Percentiles rank a stretch among this genome's conserved stretches.
Conservation (phyloP, 371 early-diverging fungal genomes). For the Zancudomyces culisetae region DNA sequence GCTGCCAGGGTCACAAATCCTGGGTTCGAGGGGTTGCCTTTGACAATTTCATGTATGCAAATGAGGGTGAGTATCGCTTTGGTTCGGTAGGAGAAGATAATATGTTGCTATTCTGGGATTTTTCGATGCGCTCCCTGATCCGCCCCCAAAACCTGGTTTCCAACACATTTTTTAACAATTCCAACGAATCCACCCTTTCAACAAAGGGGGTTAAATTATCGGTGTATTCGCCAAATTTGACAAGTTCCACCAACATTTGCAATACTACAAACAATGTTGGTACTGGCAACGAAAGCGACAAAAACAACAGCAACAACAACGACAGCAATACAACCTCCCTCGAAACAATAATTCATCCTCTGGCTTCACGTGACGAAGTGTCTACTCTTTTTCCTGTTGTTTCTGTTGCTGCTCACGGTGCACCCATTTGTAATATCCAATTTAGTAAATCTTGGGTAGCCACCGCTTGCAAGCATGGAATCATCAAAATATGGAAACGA, state of each 20-base stretch:
- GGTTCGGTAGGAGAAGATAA: constrained; percentile 84
- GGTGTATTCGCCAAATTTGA: constrained; percentile 1
- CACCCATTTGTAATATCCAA: constrained; percentile 47
- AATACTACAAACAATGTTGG: constrained; percentile 18
- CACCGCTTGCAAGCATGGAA: constrained; percentile 63
- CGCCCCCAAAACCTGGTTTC: constrained; percentile 28
- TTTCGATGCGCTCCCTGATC: constrained; percentile 56
- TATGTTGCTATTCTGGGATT: constrained; percentile 76
- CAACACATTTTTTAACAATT: neutral
- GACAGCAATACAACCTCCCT: constrained; percentile 13
- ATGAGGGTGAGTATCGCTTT: constrained; percentile 65
- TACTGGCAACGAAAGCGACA: constrained; percentile 14
- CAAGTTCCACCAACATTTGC: too few species aligned
- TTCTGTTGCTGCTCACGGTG: constrained; percentile 42
- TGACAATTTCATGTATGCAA: constrained; percentile 65
- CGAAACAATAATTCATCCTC: constrained; percentile 31
- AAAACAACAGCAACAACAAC: too few species aligned
- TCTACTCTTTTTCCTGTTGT: constrained; percentile 60
- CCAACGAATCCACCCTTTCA: neutral
- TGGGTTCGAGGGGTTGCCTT: constrained; percentile 79
- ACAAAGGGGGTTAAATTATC: neutral
- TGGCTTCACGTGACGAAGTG: constrained; percentile 42
- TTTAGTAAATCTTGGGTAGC: constrained; percentile 70
- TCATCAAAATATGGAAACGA: constrained; percentile 59
- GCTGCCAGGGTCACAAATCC: constrained; percentile 87